Evolutionary conservation across 257 asterid genomes (phyloP).

Genomic region (Mentha longifolia): DNA sequence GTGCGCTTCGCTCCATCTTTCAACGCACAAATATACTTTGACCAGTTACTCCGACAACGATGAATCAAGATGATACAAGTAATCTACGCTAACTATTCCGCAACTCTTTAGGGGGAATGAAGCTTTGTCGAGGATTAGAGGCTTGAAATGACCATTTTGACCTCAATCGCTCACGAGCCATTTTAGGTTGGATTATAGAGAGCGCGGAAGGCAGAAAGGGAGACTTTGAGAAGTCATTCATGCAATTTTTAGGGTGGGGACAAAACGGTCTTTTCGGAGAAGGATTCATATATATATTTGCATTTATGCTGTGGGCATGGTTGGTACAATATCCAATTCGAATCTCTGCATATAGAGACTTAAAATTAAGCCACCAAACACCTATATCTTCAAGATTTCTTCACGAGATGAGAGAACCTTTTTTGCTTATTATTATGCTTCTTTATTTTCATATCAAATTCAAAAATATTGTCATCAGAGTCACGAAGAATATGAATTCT

Average conservation of each 20-base stretch:
- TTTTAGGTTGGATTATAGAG: background rate
- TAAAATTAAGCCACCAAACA: slow-evolving; percentile 26
- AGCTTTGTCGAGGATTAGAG: background rate
- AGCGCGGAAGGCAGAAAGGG: slow-evolving; percentile 17
- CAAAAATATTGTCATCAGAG: background rate
- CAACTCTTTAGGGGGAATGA: no score
- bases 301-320: slow-evolving; percentile 24
- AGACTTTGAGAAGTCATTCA: slow-evolving; percentile 18
- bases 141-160: slow-evolving; percentile 10
- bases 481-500: background rate
- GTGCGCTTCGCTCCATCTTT: no score
- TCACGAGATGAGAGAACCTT: slow-evolving; percentile 5
- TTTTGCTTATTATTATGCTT: background rate
- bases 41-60: no score
- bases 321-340: slow-evolving; percentile 18
- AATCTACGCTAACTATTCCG: no score
- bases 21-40: no score
- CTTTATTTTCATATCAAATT: background rate
- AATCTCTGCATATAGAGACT: slow-evolving; percentile 14
- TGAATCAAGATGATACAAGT: no score
- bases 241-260: slow-evolving; percentile 32
- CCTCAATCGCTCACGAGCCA: background rate
- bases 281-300: slow-evolving; percentile 31
- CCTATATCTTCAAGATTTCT: slow-evolving; percentile 19
- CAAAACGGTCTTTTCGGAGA: slow-evolving; percentile 27